Percentiles rank a stretch among this genome's conserved stretches.
These are phyloP conservation scores for Pseudomonodictys pantanalensis DNA, from an alignment of 495 filamentous ascomycete species.

Conservation along the genomic window DNA sequence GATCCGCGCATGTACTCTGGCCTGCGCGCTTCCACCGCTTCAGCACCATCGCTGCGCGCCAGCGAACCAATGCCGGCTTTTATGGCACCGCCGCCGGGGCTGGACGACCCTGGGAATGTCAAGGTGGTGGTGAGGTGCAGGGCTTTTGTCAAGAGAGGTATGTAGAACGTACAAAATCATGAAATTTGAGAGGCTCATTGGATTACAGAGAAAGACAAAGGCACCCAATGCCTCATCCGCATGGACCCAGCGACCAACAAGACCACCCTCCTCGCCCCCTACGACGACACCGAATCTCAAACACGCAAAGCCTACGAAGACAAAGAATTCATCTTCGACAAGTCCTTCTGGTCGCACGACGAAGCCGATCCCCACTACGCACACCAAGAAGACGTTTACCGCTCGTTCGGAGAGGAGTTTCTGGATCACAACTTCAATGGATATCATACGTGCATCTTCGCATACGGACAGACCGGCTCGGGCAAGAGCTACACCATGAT, in stretches of 20 bases:
- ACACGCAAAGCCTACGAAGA: conserved; percentile 77
- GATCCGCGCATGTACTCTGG: conserved; percentile 57
- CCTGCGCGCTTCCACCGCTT: conserved; percentile 56
- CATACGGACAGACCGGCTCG: conserved; percentile 96
- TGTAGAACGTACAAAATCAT: background rate
- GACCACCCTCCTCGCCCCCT: conserved; percentile 72
- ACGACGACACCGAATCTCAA: conserved; percentile 60
- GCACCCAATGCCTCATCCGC: conserved; percentile 76
- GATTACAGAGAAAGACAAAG: conserved; percentile 68
- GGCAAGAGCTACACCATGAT: conserved; percentile 99
- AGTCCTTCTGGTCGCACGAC: conserved; percentile 94
- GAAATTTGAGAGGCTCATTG: conserved; percentile 1
- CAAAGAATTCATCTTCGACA: conserved; percentile 93
- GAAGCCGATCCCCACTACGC: conserved; percentile 71
- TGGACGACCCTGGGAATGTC: conserved; percentile 70
- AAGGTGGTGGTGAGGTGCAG: conserved; percentile 90
- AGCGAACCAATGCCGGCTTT: conserved; percentile 31
- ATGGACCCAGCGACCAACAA: conserved; percentile 85
- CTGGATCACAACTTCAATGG: conserved; percentile 99
- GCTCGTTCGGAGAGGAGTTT: conserved; percentile 91
- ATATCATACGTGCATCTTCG: conserved; percentile 99
- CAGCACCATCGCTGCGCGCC: conserved; percentile 40
- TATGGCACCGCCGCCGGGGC: conserved; percentile 32
- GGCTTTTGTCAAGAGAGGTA: conserved; percentile 86
- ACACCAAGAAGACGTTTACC: conserved; percentile 90